Percentiles rank a stretch among this genome's conserved stretches.
Conservation (phyloP, 106 monocot genomes). For the Xerophyta viscosa region DNA sequence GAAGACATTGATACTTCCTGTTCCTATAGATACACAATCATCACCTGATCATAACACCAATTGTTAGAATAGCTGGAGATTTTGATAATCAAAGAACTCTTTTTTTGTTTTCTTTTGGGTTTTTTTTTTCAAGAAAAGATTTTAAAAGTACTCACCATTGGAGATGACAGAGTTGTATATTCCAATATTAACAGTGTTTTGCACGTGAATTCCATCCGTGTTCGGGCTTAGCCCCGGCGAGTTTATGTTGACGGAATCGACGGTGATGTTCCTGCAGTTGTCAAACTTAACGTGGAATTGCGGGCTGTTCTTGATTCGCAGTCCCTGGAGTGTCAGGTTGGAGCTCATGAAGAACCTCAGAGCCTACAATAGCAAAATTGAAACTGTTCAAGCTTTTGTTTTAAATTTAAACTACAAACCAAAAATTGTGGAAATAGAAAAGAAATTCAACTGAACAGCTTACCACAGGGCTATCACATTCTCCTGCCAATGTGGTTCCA, state of each 20-base stretch:
- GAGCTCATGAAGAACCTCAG: constrained; percentile 71
- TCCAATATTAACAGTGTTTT: constrained; percentile 46
- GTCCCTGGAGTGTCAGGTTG: constrained; percentile 54
- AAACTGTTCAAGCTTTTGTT: too few relatives aligned
- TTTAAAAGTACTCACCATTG: constrained; percentile 65
- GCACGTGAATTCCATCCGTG: constrained; percentile 92
- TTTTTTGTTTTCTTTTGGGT: too few relatives aligned
- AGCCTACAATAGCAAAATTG: too few relatives aligned
- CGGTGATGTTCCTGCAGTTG: constrained; percentile 45
- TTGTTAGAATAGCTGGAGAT: too few relatives aligned
- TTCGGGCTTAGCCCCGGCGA: constrained; percentile 87
- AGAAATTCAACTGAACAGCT: constrained; percentile 5
- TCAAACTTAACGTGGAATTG: constrained; percentile 94
- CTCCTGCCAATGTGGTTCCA: constrained; percentile 46
- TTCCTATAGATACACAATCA: constrained; percentile 86
- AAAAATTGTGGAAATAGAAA: too few relatives aligned
- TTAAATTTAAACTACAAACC: too few relatives aligned
- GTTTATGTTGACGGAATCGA: constrained; percentile 43
- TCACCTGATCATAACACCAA: constrained; percentile 49
- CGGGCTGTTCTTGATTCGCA: constrained; percentile 73
- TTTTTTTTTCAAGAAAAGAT: too few relatives aligned
- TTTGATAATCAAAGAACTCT: too few relatives aligned
- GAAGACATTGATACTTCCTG: constrained; percentile 58
- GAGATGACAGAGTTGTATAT: constrained; percentile 81
- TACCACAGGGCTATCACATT: constrained; percentile 98